A percentile compares a stretch with the other conserved stretches of the same genome.
Evolutionary conservation across 768 basidiomycete genomes (phyloP).

Genomic region (Pleurotus tuoliensis): DNA sequence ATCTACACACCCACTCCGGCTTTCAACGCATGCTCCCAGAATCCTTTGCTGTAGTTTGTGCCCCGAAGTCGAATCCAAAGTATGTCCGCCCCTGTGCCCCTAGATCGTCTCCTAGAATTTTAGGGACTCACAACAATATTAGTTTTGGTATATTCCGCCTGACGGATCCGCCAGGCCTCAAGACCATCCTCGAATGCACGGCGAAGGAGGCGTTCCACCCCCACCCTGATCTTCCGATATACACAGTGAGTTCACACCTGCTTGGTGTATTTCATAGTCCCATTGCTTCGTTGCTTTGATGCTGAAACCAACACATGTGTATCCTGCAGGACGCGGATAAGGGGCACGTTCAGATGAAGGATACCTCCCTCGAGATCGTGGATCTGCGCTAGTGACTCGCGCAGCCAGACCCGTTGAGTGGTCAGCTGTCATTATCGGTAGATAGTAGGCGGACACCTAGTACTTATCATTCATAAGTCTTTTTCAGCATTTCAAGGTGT

Average conservation of each 20-base stretch:
- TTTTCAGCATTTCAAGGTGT: too few relatives aligned
- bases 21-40: slow-evolving; percentile 91
- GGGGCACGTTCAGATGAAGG: slow-evolving; percentile 78
- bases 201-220: slow-evolving; percentile 82
- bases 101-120: background rate
- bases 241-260: slow-evolving; percentile 58
- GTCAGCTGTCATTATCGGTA: too few relatives aligned
- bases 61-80: slow-evolving; percentile 75
- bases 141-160: slow-evolving; percentile 89
- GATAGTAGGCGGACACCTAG: too few relatives aligned
- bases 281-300: background rate
- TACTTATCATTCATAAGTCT: too few relatives aligned
- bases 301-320: background rate
- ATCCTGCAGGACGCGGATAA: slow-evolving; percentile 70
- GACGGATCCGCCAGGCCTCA: slow-evolving; percentile 82
- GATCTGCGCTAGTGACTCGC: slow-evolving; percentile 50
- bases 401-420: too few relatives aligned
- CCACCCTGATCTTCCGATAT: slow-evolving; percentile 79
- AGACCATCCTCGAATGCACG: slow-evolving; percentile 63
- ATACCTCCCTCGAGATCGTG: slow-evolving; percentile 74
- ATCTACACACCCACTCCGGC: slow-evolving; percentile 85
- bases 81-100: slow-evolving; percentile 30
- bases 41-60: slow-evolving; percentile 90
- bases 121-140: slow-evolving; percentile 8
- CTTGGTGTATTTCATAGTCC: background rate